Conservation (phyloP, 179 eudicot genomes). For the Beta corolliflora region DNA sequence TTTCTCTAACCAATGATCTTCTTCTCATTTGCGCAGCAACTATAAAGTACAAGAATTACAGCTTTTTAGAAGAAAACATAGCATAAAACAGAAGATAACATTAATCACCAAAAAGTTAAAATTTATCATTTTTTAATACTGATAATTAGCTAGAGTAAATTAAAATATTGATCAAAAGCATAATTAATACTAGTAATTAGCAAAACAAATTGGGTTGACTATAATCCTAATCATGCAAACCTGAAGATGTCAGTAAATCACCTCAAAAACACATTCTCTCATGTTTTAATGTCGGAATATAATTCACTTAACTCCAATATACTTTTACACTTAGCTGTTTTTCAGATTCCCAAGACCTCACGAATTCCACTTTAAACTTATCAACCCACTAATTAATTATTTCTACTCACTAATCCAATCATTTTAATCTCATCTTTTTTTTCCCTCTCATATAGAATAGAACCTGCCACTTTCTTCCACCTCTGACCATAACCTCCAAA, state of each 20-base stretch:
- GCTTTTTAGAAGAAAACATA: conserved; percentile 16
- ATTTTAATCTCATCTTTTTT: conserved; percentile 19
- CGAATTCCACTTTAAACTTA: conserved; percentile 39
- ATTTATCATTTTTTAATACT: too few relatives aligned
- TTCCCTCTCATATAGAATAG: conserved; percentile 26
- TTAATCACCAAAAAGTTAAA: not conserved
- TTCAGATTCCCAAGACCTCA: conserved; percentile 53
- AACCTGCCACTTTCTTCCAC: conserved; percentile 40
- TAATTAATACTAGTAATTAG: not conserved
- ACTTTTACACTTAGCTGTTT: conserved; percentile 42
- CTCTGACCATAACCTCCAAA: conserved; percentile 32
- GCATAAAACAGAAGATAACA: not conserved
- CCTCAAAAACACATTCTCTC: conserved; percentile 66
- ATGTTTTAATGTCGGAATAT: conserved; percentile 70
- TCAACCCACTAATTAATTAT: conserved; percentile 19
- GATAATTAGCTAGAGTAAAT: not conserved
- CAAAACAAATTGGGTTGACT: conserved; percentile 28
- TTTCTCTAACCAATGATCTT: not conserved
- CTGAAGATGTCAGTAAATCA: conserved; percentile 39
- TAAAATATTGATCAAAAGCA: not conserved
- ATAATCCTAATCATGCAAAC: conserved; percentile 30
- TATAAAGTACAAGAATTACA: conserved; percentile 10
- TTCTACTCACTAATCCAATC: not conserved
- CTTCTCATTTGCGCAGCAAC: not conserved
- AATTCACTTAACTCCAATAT: conserved; percentile 48